Base-by-base conservation (phyloP, 768 basidiomycete species). In the Suillus clintonianus region DNA sequence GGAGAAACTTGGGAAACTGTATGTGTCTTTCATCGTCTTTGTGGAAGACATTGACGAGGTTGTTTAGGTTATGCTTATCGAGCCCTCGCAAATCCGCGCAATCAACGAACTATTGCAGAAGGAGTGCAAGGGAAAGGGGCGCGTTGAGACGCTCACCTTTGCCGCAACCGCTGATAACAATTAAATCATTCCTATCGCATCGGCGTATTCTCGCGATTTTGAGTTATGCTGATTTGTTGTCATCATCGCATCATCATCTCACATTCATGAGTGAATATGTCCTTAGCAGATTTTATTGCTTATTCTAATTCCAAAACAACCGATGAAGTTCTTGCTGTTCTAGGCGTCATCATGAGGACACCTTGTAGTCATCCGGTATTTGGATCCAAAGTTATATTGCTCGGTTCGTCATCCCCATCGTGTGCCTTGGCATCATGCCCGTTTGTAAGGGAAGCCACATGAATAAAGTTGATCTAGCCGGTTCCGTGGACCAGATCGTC, bases 101-200 rank as follows among this genome's bases (percentile, higher is more conserved):
- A 85, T 99, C 67, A 92, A 90, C 69, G 97, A 99, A 64, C 76
- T 99, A 47, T 77, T 99, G 64, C 92, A 95, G 74, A 92, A 91
- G 72, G 92, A 98, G 72, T 90, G 90, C 72, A 96, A 97, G 75
- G 94, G 94, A 19, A 85, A 86, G 67, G 93, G 94, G 1, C 82
- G 91, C 59, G 80, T 98, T 45, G 97, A 98, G 77, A 96, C 95
- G 0, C 72, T 94, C 69, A 81, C 87, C 14, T 87, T 91, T 65
- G 83, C 90, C 48, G 89, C 89, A 1, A 89, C 85, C 7, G 84
- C 86, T 1, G 74, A 70, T 32, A 68, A 34, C 17, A 70, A 10
- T 59, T 76, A 65, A 63, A 62, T 43, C 15, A 24, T 14, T 14
- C 34, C 2, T 32, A 39, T n/a, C 10, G 24, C 36, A 14, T 24